Conservation (phyloP, 192 early-diverging fungal species). For the Jimgerdemannia flammicorona region DNA sequence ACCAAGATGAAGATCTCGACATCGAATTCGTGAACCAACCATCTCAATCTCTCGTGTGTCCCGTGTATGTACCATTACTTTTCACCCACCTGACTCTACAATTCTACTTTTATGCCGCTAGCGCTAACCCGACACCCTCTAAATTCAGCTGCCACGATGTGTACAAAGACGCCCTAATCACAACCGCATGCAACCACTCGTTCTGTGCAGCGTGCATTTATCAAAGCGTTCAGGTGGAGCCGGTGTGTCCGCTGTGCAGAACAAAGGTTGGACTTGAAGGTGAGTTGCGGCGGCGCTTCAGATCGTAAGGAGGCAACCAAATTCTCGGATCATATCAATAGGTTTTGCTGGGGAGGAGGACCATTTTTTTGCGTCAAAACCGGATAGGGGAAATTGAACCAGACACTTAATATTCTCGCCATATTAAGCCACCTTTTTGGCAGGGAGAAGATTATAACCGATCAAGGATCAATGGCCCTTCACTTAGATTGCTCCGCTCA, state of each 20-base stretch:
- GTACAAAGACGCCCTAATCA: slow-evolving; percentile 54
- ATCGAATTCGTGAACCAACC: slow-evolving; percentile 40
- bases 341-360: too few relatives aligned
- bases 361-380: too few relatives aligned
- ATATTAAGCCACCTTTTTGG: too few relatives aligned
- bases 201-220: slow-evolving; percentile 57
- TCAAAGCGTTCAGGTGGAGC: slow-evolving; percentile 48
- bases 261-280: slow-evolving; percentile 38
- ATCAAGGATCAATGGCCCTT: not conserved
- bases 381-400: too few relatives aligned
- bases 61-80: slow-evolving; percentile 24
- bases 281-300: not conserved
- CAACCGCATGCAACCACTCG: slow-evolving; percentile 54
- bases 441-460: not conserved
- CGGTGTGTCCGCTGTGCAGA: slow-evolving; percentile 58
- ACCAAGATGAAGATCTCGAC: slow-evolving; percentile 5
- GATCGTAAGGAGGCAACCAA: not conserved
- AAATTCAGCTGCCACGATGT: slow-evolving; percentile 52
- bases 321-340: not conserved
- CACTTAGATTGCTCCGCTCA: not conserved
- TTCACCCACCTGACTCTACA: not conserved
- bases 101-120: not conserved
- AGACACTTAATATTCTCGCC: too few relatives aligned
- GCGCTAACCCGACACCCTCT: not conserved
- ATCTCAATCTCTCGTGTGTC: slow-evolving; percentile 37